Evolutionary conservation across 176 grass and related monocot species (phyloP), one percentile per base, ranked within the genome.

Genomic region (Pharus latifolius): DNA sequence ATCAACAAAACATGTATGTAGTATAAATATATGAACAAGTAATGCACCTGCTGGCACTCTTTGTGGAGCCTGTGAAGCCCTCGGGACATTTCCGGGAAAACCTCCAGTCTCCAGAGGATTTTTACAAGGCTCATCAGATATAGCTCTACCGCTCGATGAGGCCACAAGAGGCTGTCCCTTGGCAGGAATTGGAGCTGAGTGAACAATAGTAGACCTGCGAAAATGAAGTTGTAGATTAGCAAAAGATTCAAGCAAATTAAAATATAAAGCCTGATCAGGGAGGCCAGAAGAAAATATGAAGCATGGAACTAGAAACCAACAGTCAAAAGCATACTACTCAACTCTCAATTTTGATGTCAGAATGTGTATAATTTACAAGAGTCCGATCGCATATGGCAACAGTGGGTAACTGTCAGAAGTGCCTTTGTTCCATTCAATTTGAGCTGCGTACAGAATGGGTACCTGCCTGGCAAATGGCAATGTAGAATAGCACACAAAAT

Each of bases 131-230:
- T 82, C 80, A 32, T 82, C 56, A 3, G 77, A 35, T 23, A 73
- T 45, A 60, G 74, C 42, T 48, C 82, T 88, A 45, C 71, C 78
- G 66, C 66, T 85, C 22, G 46, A 79, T 28, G 73, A 50, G 45
- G 49, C 82, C 67, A 67, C 26, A 63, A 54, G 50, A 38, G 82
- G 62, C 58, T 85, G 73, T 60, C 84, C 93, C 51, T 98, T 93
- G 45, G 67, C 73, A 63, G 90, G 84, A 26, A 98, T 77, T 44
- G 89, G 85, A 83, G 56, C 78, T 5, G 90, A 88, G 59, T 98
- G 87, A 65, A 98, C 84, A 61, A 93, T 43, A 28, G 95, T 98
- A 23, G 95, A 91, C 87, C 95, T 98, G 65, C 37, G 58, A 63
- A 63, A 69, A 84, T 33, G 38, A 60, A 76, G 10, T 2, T 25